A percentile compares a stretch with the other conserved stretches of the same genome.
These are phyloP conservation scores for Termitomyces sp. DNA, from an alignment of 1,284 basidiomycete species.

Conservation along the genomic window DNA sequence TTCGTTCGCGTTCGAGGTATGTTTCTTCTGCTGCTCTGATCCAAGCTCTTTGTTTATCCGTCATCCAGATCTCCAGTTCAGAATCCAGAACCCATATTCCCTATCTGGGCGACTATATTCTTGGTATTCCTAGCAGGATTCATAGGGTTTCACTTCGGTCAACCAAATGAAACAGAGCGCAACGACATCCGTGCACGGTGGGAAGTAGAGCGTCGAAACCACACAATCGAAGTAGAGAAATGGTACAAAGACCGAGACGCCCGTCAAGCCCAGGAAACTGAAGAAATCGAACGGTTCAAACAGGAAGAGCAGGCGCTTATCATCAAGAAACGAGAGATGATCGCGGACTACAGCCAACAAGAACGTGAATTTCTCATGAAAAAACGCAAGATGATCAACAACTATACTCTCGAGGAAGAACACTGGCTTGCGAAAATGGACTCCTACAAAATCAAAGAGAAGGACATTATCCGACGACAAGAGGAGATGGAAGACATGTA, in stretches of 20 bases:
- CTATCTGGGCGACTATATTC: not conserved
- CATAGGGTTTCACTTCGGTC: not conserved
- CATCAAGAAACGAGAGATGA: not conserved
- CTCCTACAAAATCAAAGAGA: slow-evolving; percentile 1
- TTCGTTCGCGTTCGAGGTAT: not conserved
- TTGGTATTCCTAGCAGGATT: not conserved
- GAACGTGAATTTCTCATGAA: not conserved
- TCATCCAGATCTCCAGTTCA: not conserved
- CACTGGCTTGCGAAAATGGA: not conserved
- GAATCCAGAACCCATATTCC: not conserved
- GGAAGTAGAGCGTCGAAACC: not conserved
- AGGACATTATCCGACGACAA: not conserved
- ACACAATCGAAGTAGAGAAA: not conserved
- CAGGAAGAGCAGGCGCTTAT: not conserved
- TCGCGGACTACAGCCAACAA: not conserved
- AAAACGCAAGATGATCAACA: not conserved
- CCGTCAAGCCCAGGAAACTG: not conserved
- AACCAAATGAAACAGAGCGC: not conserved
- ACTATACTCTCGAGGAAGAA: not conserved
- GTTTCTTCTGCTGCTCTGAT: no score
- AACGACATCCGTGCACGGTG: not conserved
- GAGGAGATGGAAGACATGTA: slow-evolving; percentile 1
- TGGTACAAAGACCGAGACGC: slow-evolving; percentile 1
- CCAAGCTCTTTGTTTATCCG: not conserved
- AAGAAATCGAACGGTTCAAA: not conserved